Percentiles rank a stretch among this genome's conserved stretches.
These are phyloP conservation scores for Citrus sinensis DNA, from an alignment of 345 rosid species.

Conservation along the genomic window DVS_A1.0 CM039162.1:22145001-22145500, in stretches of 20 bases:
- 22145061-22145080: not conserved
- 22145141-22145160: slow-evolving; percentile 75
- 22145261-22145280: not conserved
- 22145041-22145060: no score
- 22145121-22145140: slow-evolving; percentile 44
- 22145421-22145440: not conserved
- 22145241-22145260: not conserved
- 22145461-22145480: not conserved
- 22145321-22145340: slow-evolving; percentile 72
- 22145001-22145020: not conserved
- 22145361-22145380: slow-evolving; percentile 46
- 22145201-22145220: slow-evolving; percentile 77
- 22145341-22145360: slow-evolving; percentile 66
- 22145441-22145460: not conserved
- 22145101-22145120: not conserved
- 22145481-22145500: not conserved
- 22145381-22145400: slow-evolving; percentile 30
- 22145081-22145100: not conserved
- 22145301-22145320: slow-evolving; percentile 42
- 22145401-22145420: not conserved
- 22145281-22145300: not conserved
- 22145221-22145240: slow-evolving; percentile 39
- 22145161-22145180: slow-evolving; percentile 70
- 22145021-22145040: not conserved
- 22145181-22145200: slow-evolving; percentile 68